Evolutionary conservation across 2,329 filamentous ascomycete genomes (phyloP).

Genomic region (Exophiala aquamarina): DNA sequence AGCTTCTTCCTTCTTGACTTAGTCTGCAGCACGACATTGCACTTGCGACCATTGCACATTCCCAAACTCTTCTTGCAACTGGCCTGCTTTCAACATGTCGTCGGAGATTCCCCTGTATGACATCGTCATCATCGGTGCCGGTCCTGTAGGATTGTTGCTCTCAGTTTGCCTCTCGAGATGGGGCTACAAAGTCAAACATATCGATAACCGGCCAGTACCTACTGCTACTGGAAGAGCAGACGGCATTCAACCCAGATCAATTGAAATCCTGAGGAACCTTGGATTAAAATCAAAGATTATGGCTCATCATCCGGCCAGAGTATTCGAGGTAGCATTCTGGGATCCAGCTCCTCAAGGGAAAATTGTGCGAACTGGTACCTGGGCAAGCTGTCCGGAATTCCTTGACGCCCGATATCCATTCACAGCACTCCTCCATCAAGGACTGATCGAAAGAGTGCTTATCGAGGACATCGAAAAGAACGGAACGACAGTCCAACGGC

Average conservation of each 20-base stretch:
- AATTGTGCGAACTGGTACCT: constrained; percentile 64
- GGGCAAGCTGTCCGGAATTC: constrained; percentile 87
- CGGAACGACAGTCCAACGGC: constrained; percentile 56
- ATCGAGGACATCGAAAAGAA: constrained; percentile 62
- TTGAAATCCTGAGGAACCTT: constrained; percentile 86
- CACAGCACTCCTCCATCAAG: constrained; percentile 63
- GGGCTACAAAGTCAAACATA: constrained; percentile 94
- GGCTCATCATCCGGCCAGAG: constrained; percentile 81
- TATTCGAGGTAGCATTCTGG: constrained; percentile 72
- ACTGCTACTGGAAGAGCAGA: constrained; percentile 85
- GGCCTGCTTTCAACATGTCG: not conserved
- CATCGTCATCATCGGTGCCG: constrained; percentile 82
- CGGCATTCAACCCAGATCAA: constrained; percentile 85
- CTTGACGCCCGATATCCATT: constrained; percentile 66
- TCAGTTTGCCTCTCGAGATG: constrained; percentile 86
- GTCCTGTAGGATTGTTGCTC: constrained; percentile 82
- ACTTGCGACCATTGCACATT: not conserved
- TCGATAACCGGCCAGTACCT: constrained; percentile 84
- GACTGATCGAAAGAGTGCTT: constrained; percentile 62
- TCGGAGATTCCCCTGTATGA: constrained; percentile 40
- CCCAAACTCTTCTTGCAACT: not conserved
- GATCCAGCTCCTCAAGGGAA: constrained; percentile 56
- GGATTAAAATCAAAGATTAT: constrained; percentile 85
- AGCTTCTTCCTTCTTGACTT: no score
- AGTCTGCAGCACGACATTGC: not conserved